These are phyloP conservation scores for Carallia brachiata DNA, from an alignment of 345 rosid genomes.

Conservation along the genomic window DNA sequence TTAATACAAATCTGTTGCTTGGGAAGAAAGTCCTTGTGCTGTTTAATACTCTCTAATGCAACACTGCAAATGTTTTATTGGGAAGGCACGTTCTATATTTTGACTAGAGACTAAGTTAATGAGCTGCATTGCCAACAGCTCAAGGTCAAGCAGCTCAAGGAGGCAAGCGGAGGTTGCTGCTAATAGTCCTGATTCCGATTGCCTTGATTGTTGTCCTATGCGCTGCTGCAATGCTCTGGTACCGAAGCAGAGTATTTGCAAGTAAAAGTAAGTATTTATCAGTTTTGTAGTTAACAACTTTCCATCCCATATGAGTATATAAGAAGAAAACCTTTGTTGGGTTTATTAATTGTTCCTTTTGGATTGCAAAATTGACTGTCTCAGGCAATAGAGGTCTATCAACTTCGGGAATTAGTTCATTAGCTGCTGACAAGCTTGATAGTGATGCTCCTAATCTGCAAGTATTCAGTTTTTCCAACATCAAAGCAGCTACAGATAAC, in stretches of 20 bases:
- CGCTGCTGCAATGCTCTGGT: slow-evolving; percentile 8
- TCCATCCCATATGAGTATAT: background rate
- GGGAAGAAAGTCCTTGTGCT: no score
- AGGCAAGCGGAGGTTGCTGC: slow-evolving; percentile 21
- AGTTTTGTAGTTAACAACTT: background rate
- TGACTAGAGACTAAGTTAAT: background rate
- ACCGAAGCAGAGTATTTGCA: slow-evolving; percentile 12
- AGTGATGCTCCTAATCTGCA: slow-evolving; percentile 21
- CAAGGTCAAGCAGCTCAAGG: slow-evolving; percentile 15
- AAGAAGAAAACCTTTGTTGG: background rate
- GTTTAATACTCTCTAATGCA: no score
- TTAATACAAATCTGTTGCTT: no score
- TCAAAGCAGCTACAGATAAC: slow-evolving; percentile 37
- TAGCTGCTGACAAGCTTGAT: slow-evolving; percentile 1
- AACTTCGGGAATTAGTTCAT: background rate
- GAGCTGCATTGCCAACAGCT: slow-evolving; percentile 20
- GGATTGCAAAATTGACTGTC: background rate
- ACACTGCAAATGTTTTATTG: no score
- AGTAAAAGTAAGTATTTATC: slow-evolving; percentile 20
- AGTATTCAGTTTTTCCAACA: slow-evolving; percentile 23
- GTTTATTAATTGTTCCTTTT: background rate
- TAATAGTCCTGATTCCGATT: slow-evolving; percentile 21
- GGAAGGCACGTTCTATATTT: no score
- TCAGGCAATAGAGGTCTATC: background rate
- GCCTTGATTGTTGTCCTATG: slow-evolving; percentile 19